Evolutionary conservation across 1,284 basidiomycete species (phyloP).

Genomic region (Malassezia psittaci): DNA sequence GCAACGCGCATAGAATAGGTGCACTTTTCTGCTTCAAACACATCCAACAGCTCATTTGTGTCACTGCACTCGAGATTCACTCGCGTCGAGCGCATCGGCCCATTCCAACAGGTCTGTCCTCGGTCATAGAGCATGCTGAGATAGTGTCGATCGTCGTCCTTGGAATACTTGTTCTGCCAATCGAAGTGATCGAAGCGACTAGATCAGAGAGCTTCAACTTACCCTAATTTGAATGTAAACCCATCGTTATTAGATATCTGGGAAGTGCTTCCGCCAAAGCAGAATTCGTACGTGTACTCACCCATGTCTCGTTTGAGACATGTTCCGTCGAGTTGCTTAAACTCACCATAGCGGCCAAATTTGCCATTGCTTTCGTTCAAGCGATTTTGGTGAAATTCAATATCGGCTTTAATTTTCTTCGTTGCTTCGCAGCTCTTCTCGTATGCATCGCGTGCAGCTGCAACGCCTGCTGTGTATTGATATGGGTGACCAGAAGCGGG

Average conservation of each 20-base stretch:
- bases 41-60: slow-evolving; percentile 69
- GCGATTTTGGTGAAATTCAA: slow-evolving; percentile 51
- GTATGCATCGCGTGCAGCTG: slow-evolving; percentile 54
- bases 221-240: slow-evolving; percentile 73
- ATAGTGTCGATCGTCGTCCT: slow-evolving; percentile 69
- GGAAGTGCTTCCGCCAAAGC: slow-evolving; percentile 74
- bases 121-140: slow-evolving; percentile 56
- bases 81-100: slow-evolving; percentile 73
- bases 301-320: slow-evolving; percentile 73
- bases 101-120: slow-evolving; percentile 87
- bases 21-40: slow-evolving; percentile 85
- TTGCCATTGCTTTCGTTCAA: slow-evolving; percentile 56
- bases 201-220: slow-evolving; percentile 15
- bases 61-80: slow-evolving; percentile 73
- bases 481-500: neutral
- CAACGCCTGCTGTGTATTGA: slow-evolving; percentile 13
- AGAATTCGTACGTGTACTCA: slow-evolving; percentile 97
- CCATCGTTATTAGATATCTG: slow-evolving; percentile 82
- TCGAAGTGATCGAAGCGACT: slow-evolving; percentile 65
- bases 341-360: slow-evolving; percentile 77
- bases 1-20: slow-evolving; percentile 82
- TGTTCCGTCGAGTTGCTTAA: slow-evolving; percentile 79
- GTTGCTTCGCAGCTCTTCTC: slow-evolving; percentile 39
- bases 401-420: slow-evolving; percentile 52
- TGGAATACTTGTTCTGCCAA: slow-evolving; percentile 58